Evolutionary conservation across 768 basidiomycete species (phyloP), one percentile per base, ranked within the genome.

Genomic region (Macrolepiota fuliginosa): DNA sequence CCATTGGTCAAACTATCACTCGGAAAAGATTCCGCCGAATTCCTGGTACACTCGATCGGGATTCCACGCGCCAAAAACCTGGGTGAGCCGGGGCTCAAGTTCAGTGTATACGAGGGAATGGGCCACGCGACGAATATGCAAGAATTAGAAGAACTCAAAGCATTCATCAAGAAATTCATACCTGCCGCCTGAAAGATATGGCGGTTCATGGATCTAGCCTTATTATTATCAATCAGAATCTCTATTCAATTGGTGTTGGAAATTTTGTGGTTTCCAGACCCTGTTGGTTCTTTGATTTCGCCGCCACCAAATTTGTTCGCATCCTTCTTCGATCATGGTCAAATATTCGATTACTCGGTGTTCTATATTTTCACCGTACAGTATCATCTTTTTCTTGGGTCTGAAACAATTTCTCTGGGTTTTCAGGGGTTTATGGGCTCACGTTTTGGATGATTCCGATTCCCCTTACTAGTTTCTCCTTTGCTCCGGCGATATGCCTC

Each of bases 141-240:
- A 72, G 92, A 94, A 68, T 76, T 94, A 45, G 77, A 81, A 37
- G 89, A 95, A 68, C 71, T 96, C 67, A 83, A 81, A 66, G 74
- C 69, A 13, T 96, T 92, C 85, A 77, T 96, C 61, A 83, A 82
- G 70, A 83, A 78, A 63, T 82, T 80, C 32, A 69, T 90, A 17
- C 82, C 83, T 17, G 22, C 27, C 27, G 35, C 17, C 24, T 61
- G 17, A 61, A 27, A 46, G 46, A 17, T 19, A 42, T 1, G 5
- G 32, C 53, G 19, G 17, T 54, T 25, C 53, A 2, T 39, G n/a
- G 29, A 22, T 24, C 10, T 25, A 19, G 42, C 17, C 11, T 37
- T 12, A 32, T 32, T 32, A 32, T 35, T 19, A 39, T 3, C 22
- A 54, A 35, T 12, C n/a, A 19, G 35, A 6, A 22, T 54, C n/a